Evolutionary conservation across 495 filamentous ascomycete species (phyloP), one percentile per base, ranked within the genome.

Genomic region (Penicillium cataractarum): DNA sequence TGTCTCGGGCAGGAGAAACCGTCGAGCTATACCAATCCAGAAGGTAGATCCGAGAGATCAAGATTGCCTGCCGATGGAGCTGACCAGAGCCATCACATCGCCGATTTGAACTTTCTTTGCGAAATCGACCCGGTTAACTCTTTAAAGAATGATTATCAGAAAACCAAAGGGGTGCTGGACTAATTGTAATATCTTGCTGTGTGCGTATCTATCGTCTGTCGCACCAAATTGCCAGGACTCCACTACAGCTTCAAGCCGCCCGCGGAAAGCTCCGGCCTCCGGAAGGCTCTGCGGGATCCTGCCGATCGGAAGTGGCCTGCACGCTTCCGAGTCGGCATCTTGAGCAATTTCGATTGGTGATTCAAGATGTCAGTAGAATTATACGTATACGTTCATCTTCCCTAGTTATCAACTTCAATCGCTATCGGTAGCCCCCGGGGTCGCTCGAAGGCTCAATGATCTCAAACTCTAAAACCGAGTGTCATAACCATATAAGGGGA

Each of bases 31-130:
- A 57, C 52, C 26, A 58, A 61, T 37, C 2, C 33, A 57, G 63
- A 26, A 65, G 53, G 63, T 65, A 52, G 12, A 58, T 62, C 63
- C 57, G 63, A 58, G n/a, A 12, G 39, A 19, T 57, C 35, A 44
- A 24, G 10, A 62, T 39, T 37, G 40, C 22, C 19, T 29, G n/a
- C n/a, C n/a, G 21, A 19, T 22, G 19, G 39, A 40, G 39, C 42
- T 46, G 6, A 7, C 8, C 21, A 27, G 10, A 49, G 22, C 10
- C 22, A 9, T 46, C 4, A 22, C 2, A 22, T 22, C 17, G 1
- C 13, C 22, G 40, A 46, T 19, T 46, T 46, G 9, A 22, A 5
- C 21, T 8, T 46, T 46, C 40, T 8, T 21, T 46, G 6, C 8
- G n/a, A 46, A 46, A 0, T 4, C 9, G 35, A 39, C 15, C 4